These are phyloP conservation scores for Salix purpurea DNA, from an alignment of 345 rosid species.

Conservation along the genomic window DNA sequence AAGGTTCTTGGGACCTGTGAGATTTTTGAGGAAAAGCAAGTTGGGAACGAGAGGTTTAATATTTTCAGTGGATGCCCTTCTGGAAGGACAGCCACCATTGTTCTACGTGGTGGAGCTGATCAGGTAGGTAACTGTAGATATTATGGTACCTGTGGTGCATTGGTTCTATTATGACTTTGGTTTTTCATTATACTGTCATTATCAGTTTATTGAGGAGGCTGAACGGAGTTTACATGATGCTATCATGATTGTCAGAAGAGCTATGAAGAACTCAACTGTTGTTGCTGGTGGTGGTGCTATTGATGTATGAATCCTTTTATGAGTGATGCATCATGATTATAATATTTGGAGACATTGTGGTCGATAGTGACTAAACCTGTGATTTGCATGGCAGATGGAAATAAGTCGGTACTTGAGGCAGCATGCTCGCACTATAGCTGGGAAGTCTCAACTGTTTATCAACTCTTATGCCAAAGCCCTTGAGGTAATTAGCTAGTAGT, in stretches of 20 bases:
- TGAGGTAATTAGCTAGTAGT: slow-evolving; percentile 50
- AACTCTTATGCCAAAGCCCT: slow-evolving; percentile 98
- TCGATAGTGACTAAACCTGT: slow-evolving; percentile 7
- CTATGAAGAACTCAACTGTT: slow-evolving; percentile 89
- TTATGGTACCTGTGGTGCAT: background rate
- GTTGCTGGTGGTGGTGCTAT: slow-evolving; percentile 99
- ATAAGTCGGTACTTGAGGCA: slow-evolving; percentile 85
- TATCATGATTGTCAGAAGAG: slow-evolving; percentile 98
- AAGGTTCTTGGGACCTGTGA: slow-evolving; percentile 98
- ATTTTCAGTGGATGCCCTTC: slow-evolving; percentile 98
- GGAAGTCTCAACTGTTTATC: slow-evolving; percentile 91
- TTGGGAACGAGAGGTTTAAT: slow-evolving; percentile 96
- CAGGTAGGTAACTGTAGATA: slow-evolving; percentile 54
- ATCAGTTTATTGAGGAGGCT: slow-evolving; percentile 97
- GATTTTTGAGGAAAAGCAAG: slow-evolving; percentile 92
- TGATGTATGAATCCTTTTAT: slow-evolving; percentile 57
- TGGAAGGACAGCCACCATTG: slow-evolving; percentile 89
- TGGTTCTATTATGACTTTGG: background rate
- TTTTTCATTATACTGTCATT: background rate
- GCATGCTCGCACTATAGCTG: slow-evolving; percentile 93
- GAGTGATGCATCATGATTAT: background rate
- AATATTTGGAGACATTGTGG: background rate
- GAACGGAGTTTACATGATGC: slow-evolving; percentile 99
- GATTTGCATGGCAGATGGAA: slow-evolving; percentile 71
- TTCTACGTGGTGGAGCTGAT: slow-evolving; percentile 99